These are phyloP conservation scores for Lunasporangiospora selenospora DNA, from an alignment of 192 early-diverging fungal species.

Conservation along the genomic window DNA sequence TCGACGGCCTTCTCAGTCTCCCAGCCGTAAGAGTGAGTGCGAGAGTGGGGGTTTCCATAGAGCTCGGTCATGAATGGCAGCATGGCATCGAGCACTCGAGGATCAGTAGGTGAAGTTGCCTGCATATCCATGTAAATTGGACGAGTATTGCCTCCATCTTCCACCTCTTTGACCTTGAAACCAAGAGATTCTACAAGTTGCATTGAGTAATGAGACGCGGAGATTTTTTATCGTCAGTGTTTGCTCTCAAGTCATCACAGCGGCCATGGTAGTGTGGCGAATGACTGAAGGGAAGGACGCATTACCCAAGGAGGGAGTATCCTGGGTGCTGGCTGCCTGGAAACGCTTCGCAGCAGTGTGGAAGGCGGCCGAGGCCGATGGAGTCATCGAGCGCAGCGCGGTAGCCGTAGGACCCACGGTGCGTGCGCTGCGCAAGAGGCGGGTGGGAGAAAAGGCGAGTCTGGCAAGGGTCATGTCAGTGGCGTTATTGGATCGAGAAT, in stretches of 20 bases:
- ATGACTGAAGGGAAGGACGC: too few species aligned
- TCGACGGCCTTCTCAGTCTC: slow-evolving; percentile 93
- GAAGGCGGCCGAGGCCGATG: slow-evolving; percentile 30
- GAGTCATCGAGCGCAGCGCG: background rate
- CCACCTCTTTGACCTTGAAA: slow-evolving; percentile 51
- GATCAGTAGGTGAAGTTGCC: slow-evolving; percentile 93
- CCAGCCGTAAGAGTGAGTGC: slow-evolving; percentile 98
- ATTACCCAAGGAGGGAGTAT: slow-evolving; percentile 30
- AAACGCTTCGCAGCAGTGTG: slow-evolving; percentile 21
- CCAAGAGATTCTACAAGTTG: slow-evolving; percentile 56
- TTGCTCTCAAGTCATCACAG: too few species aligned
- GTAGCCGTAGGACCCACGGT: slow-evolving; percentile 6
- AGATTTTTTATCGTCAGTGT: too few species aligned
- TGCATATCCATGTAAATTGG: slow-evolving; percentile 97
- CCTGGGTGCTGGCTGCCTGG: slow-evolving; percentile 15
- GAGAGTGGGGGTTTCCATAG: slow-evolving; percentile 96
- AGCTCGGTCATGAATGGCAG: slow-evolving; percentile 90
- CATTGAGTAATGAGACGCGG: too few species aligned
- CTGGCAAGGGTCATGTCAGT: too few species aligned
- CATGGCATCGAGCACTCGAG: slow-evolving; percentile 93
- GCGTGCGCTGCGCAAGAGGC: slow-evolving; percentile 30
- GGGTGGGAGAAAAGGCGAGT: too few species aligned
- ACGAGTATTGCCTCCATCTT: slow-evolving; percentile 46
- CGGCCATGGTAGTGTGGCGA: too few species aligned
- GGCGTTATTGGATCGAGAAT: too few species aligned